Evolutionary conservation across 495 filamentous ascomycete species (phyloP).

Genomic region (Podospora comata): DNA sequence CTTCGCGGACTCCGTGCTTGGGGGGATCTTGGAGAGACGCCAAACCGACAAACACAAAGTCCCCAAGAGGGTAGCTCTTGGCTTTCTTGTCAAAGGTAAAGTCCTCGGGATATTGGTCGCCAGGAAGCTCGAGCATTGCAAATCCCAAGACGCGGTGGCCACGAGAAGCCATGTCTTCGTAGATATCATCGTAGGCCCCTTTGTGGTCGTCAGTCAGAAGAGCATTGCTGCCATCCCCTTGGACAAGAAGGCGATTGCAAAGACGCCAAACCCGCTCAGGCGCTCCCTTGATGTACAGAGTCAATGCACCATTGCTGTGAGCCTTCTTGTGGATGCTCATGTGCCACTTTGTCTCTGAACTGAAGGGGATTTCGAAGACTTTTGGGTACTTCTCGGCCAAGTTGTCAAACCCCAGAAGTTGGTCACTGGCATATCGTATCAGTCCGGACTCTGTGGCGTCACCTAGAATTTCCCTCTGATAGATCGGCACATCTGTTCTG

Average conservation of each 20-base stretch:
- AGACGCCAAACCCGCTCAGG: slow-evolving; percentile 40
- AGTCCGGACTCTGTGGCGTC: slow-evolving; percentile 26
- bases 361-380: slow-evolving; percentile 55
- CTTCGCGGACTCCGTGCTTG: slow-evolving; percentile 58
- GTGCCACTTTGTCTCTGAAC: slow-evolving; percentile 56
- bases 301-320: slow-evolving; percentile 21
- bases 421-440: slow-evolving; percentile 38
- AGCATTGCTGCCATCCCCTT: slow-evolving; percentile 30
- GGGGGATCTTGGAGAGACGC: slow-evolving; percentile 74
- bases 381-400: slow-evolving; percentile 30
- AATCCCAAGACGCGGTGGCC: slow-evolving; percentile 58
- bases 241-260: slow-evolving; percentile 40
- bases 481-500: slow-evolving; percentile 21
- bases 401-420: slow-evolving; percentile 28
- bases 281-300: slow-evolving; percentile 57
- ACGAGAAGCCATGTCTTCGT: slow-evolving; percentile 53
- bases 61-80: slow-evolving; percentile 28
- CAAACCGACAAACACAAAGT: slow-evolving; percentile 56
- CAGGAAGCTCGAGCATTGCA: slow-evolving; percentile 28
- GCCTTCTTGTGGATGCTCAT: slow-evolving; percentile 51
- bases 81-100: slow-evolving; percentile 34
- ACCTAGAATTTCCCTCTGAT: slow-evolving; percentile 21
- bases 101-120: slow-evolving; percentile 14
- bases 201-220: slow-evolving; percentile 36
- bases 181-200: slow-evolving; percentile 38